These are phyloP conservation scores for Peziza echinospora DNA, from an alignment of 495 filamentous ascomycete genomes.

Conservation along the genomic window DNA sequence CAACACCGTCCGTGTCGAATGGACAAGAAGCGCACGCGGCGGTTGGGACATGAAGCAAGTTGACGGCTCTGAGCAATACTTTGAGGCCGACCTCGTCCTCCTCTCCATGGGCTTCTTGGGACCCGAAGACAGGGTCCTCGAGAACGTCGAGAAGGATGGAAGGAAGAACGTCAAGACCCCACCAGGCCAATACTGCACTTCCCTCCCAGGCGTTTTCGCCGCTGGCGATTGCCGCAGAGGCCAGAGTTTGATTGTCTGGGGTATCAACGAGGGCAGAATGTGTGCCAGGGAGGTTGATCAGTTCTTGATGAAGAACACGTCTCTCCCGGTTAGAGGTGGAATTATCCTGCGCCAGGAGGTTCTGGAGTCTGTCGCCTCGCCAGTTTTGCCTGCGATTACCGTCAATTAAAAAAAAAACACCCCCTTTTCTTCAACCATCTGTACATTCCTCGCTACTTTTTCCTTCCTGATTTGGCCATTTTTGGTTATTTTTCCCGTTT, in stretches of 20 bases:
- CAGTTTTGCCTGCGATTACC: too few species aligned
- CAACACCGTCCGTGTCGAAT: conserved; percentile 93
- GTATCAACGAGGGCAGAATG: conserved; percentile 96
- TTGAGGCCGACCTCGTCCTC: conserved; percentile 90
- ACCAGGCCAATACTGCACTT: conserved; percentile 73
- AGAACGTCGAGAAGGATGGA: conserved; percentile 74
- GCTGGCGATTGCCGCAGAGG: conserved; percentile 93
- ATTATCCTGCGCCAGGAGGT: conserved; percentile 47
- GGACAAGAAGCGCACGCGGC: conserved; percentile 72
- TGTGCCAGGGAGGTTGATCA: conserved; percentile 84
- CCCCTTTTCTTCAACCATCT: too few species aligned
- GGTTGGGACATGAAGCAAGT: conserved; percentile 99
- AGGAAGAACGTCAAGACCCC: conserved; percentile 97
- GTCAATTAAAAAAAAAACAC: too few species aligned
- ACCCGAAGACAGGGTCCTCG: conserved; percentile 75
- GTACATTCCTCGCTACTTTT: too few species aligned
- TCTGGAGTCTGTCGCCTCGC: too few species aligned
- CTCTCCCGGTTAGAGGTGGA: conserved; percentile 79
- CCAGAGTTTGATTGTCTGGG: conserved; percentile 96
- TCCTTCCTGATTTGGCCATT: too few species aligned
- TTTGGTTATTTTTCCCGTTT: too few species aligned
- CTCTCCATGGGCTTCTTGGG: conserved; percentile 98
- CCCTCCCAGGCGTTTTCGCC: conserved; percentile 74
- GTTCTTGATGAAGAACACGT: conserved; percentile 61
- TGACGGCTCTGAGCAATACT: conserved; percentile 86